phyloP scores from a whole-genome alignment of 169 alveolate genomes.

The Besnoitia besnoiti region DNA sequence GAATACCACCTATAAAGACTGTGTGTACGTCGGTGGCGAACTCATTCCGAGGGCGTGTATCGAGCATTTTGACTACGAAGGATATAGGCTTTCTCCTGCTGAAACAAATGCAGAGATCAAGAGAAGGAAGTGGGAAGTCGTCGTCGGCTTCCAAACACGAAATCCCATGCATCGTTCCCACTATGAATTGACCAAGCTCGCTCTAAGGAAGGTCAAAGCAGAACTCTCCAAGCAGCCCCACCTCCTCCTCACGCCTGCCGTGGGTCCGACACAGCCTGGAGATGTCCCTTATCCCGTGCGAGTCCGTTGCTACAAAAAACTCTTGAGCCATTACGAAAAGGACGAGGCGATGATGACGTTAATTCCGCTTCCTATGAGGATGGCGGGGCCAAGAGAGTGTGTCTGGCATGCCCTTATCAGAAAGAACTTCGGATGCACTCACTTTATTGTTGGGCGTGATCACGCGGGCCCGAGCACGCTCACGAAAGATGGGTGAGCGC shows the following conservation, averaged over 20 bases:
- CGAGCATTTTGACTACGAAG: slow-evolving; percentile 61
- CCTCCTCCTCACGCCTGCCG: slow-evolving; percentile 72
- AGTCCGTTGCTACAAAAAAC: slow-evolving; percentile 68
- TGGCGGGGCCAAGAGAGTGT: slow-evolving; percentile 80
- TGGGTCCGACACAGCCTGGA: slow-evolving; percentile 77
- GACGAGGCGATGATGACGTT: slow-evolving; percentile 59
- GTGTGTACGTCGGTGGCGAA: slow-evolving; percentile 70
- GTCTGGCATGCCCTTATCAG: slow-evolving; percentile 74
- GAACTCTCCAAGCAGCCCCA: slow-evolving; percentile 31
- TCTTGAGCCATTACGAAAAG: slow-evolving; percentile 30
- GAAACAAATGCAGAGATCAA: slow-evolving; percentile 33
- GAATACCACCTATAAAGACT: slow-evolving; percentile 27
- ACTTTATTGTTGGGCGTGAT: slow-evolving; percentile 77
- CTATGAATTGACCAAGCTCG: slow-evolving; percentile 68
- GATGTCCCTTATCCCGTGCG: slow-evolving; percentile 71
- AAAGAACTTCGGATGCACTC: slow-evolving; percentile 76
- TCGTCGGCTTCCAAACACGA: slow-evolving; percentile 76
- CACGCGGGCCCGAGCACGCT: slow-evolving; percentile 74
- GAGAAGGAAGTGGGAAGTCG: slow-evolving; percentile 61
- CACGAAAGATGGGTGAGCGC: slow-evolving; percentile 48
- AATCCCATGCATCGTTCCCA: slow-evolving; percentile 77
- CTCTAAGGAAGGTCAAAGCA: slow-evolving; percentile 19
- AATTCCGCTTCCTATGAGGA: slow-evolving; percentile 75
- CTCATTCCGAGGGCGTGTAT: slow-evolving; percentile 33
- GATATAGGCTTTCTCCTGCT: slow-evolving; percentile 63